phyloP scores from a whole-genome alignment of 1,284 basidiomycete species.

The Cryptococcus hybrid region DNA sequence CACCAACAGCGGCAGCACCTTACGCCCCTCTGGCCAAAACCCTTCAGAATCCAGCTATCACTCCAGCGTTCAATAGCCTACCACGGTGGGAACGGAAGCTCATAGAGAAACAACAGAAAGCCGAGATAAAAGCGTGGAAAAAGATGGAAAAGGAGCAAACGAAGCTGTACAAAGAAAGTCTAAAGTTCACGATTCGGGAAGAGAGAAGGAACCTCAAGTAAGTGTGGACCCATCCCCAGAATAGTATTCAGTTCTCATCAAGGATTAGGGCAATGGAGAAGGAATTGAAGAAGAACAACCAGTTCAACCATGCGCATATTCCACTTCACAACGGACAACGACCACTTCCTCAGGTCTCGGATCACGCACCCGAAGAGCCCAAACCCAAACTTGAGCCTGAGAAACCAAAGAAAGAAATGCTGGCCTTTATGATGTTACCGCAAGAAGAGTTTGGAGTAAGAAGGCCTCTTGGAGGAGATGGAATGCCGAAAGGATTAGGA shows the following conservation, averaged over 20 bases:
- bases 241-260: too few species aligned
- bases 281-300: conserved; percentile 7
- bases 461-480: conserved; percentile 21
- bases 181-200: conserved; percentile 11
- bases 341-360: not conserved
- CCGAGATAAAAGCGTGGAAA: not conserved
- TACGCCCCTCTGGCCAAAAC: too few species aligned
- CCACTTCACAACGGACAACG: not conserved
- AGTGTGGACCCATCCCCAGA: not conserved
- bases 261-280: conserved; percentile 6
- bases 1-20: too few species aligned
- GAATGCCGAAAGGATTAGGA: conserved; percentile 13
- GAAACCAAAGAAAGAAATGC: not conserved
- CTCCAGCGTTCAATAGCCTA: too few species aligned
- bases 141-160: conserved; percentile 15
- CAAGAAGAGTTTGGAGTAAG: conserved; percentile 29
- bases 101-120: not conserved
- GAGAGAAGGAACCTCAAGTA: conserved; percentile 4
- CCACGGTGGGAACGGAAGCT: not conserved
- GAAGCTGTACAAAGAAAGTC: conserved; percentile 12
- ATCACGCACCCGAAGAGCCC: not conserved
- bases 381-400: not conserved
- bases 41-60: too few species aligned
- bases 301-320: too few species aligned
- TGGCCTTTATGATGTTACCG: conserved; percentile 23